phyloP scores from a whole-genome alignment of 345 rosid genomes.

The Camelina hispida region DNA sequence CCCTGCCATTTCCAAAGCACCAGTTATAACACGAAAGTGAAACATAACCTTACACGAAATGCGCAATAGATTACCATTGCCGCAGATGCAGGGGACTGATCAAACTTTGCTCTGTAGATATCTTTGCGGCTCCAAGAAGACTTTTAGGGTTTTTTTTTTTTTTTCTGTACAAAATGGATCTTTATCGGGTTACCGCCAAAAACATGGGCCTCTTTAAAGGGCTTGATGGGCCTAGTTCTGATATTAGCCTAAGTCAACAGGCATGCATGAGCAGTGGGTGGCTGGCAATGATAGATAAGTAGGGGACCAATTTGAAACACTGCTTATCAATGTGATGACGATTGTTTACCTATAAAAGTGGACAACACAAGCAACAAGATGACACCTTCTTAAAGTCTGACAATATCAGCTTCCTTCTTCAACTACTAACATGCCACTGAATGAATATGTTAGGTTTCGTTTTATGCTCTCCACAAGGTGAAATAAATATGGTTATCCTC shows the following conservation, averaged over 20 bases:
- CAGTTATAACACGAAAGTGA: neutral
- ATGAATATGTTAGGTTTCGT: slow-evolving; percentile 38
- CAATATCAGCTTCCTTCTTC: slow-evolving; percentile 29
- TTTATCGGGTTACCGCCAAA: neutral
- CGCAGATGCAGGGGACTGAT: slow-evolving; percentile 27
- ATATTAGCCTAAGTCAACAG: neutral
- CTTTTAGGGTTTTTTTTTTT: slow-evolving; percentile 26
- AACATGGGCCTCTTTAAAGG: neutral
- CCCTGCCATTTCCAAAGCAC: slow-evolving; percentile 56
- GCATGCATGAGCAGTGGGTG: neutral
- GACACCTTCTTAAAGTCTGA: slow-evolving; percentile 45
- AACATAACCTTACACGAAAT: neutral
- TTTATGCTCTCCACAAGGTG: slow-evolving; percentile 17
- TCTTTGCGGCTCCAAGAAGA: slow-evolving; percentile 19
- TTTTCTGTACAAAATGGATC: neutral
- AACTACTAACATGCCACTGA: slow-evolving; percentile 42
- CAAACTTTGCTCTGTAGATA: slow-evolving; percentile 18
- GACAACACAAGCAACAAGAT: slow-evolving; percentile 27
- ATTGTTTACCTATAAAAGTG: slow-evolving; percentile 40
- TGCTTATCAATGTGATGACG: slow-evolving; percentile 41
- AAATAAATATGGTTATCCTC: slow-evolving; percentile 35
- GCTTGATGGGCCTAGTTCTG: slow-evolving; percentile 1
- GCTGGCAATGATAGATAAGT: slow-evolving; percentile 36
- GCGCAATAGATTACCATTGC: slow-evolving; percentile 37
- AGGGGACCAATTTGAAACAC: slow-evolving; percentile 42